Evolutionary conservation across 805 yeast species (phyloP).

Genomic region (Metschnikowia peoriensis): DNA sequence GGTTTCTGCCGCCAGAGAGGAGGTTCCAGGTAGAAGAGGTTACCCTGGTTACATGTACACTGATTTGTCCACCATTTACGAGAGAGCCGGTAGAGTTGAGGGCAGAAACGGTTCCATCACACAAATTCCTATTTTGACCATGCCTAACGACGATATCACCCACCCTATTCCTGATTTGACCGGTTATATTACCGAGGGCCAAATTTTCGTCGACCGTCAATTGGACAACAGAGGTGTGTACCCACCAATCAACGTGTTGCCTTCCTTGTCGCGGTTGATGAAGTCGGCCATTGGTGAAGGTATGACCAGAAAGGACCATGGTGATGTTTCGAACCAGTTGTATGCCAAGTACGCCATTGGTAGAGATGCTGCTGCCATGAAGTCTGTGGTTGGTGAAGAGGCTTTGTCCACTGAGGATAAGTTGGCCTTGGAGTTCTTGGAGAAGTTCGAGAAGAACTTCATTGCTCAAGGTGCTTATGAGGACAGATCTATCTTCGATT

Average conservation of each 20-base stretch:
- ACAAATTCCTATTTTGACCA: conserved; percentile 96
- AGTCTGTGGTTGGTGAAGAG: conserved; percentile 99
- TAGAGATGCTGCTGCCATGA: conserved; percentile 99
- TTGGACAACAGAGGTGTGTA: conserved; percentile 94
- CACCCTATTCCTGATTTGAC: conserved; percentile 99
- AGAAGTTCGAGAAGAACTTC: conserved; percentile 94
- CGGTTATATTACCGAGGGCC: conserved; percentile 99
- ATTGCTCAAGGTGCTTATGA: conserved; percentile 97
- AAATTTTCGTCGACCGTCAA: conserved; percentile 96
- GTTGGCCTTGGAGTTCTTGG: conserved; percentile 94
- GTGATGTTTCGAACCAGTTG: conserved; percentile 98
- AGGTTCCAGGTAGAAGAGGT: conserved; percentile 99
- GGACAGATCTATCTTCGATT: conserved; percentile 89
- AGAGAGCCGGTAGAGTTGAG: conserved; percentile 99
- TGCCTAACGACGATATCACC: conserved; percentile 99
- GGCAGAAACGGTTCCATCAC: conserved; percentile 99
- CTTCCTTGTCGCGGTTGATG: conserved; percentile 97
- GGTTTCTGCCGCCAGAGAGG: conserved; percentile 99
- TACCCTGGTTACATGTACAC: conserved; percentile 99
- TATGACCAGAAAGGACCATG: conserved; percentile 99
- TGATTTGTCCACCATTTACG: conserved; percentile 97
- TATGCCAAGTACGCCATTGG: conserved; percentile 99
- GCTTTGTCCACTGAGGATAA: conserved; percentile 97
- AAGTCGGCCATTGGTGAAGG: conserved; percentile 99
- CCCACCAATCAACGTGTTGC: conserved; percentile 98